A percentile compares a stretch with the other conserved stretches of the same genome.
These are phyloP conservation scores for Cetradonia linearis DNA, from an alignment of 495 filamentous ascomycete genomes.

Conservation along the genomic window DNA sequence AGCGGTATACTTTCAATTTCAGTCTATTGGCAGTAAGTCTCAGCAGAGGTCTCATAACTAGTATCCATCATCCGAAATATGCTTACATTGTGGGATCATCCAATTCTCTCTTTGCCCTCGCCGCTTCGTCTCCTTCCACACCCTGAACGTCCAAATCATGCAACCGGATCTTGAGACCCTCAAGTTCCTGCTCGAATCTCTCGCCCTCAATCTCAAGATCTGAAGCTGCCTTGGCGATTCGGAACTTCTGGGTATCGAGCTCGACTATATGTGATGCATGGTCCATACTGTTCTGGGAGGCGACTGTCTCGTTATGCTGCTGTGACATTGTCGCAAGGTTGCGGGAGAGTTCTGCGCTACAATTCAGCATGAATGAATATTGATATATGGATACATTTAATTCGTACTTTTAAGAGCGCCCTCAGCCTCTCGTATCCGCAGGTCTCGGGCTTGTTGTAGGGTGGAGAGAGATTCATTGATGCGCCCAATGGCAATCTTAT, in stretches of 20 bases:
- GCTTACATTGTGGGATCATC: constrained; percentile 48
- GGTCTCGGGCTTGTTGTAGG: constrained; percentile 65
- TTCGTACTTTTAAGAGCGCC: constrained; percentile 50
- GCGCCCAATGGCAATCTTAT: constrained; percentile 76
- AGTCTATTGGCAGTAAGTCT: constrained; percentile 38
- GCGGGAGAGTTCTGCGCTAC: constrained; percentile 50
- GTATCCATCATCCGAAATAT: no score
- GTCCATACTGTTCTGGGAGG: constrained; percentile 58
- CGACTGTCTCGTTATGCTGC: constrained; percentile 61
- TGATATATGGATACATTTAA: background rate
- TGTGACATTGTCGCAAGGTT: constrained; percentile 54
- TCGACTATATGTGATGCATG: constrained; percentile 75
- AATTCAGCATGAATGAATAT: background rate
- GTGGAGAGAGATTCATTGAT: constrained; percentile 73
- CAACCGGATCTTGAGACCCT: constrained; percentile 61
- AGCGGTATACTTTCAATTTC: constrained; percentile 82
- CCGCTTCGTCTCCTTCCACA: constrained; percentile 47
- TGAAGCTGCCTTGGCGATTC: constrained; percentile 73
- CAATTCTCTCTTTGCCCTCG: constrained; percentile 49
- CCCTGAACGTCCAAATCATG: constrained; percentile 79
- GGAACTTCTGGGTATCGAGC: constrained; percentile 89
- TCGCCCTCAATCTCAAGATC: constrained; percentile 91
- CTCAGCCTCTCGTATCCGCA: constrained; percentile 63
- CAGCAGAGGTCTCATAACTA: background rate
- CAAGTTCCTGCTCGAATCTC: constrained; percentile 70